Evolutionary conservation across 164 flowering plant species (phyloP).

Genomic region (Hamamelis virginiana): DNA sequence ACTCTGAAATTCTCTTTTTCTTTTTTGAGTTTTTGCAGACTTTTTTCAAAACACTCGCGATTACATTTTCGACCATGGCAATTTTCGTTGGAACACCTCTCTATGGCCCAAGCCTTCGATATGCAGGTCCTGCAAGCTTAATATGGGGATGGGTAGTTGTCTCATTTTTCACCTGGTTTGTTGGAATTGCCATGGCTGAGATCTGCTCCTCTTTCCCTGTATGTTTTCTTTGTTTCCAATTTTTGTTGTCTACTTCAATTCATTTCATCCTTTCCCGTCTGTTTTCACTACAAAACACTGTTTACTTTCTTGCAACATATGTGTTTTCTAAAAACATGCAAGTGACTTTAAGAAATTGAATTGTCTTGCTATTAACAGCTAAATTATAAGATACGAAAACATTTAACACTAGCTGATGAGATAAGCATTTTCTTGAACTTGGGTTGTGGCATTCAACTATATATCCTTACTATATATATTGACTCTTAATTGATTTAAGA

Average conservation of each 20-base stretch:
- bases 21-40: slow-evolving; percentile 20
- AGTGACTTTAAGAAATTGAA: too few species aligned
- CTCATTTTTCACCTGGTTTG: slow-evolving; percentile 41
- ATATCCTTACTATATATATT: background rate
- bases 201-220: slow-evolving; percentile 44
- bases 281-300: too few species aligned
- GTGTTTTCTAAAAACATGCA: too few species aligned
- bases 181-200: slow-evolving; percentile 38
- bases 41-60: slow-evolving; percentile 30
- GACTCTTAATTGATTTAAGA: background rate
- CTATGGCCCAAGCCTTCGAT: slow-evolving; percentile 28
- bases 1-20: too few species aligned
- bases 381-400: too few species aligned
- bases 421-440: too few species aligned
- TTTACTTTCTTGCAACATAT: too few species aligned
- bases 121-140: slow-evolving; percentile 36
- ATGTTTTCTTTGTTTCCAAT: background rate
- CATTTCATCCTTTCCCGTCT: too few species aligned
- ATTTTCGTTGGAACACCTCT: slow-evolving; percentile 34
- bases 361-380: too few species aligned
- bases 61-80: slow-evolving; percentile 37
- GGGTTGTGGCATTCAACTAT: background rate
- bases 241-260: too few species aligned
- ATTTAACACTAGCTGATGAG: too few species aligned
- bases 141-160: slow-evolving; percentile 40